A percentile compares a stretch with the other conserved stretches of the same genome.
Conservation (phyloP, 768 basidiomycete species). For the Trametes sanguinea region DNA sequence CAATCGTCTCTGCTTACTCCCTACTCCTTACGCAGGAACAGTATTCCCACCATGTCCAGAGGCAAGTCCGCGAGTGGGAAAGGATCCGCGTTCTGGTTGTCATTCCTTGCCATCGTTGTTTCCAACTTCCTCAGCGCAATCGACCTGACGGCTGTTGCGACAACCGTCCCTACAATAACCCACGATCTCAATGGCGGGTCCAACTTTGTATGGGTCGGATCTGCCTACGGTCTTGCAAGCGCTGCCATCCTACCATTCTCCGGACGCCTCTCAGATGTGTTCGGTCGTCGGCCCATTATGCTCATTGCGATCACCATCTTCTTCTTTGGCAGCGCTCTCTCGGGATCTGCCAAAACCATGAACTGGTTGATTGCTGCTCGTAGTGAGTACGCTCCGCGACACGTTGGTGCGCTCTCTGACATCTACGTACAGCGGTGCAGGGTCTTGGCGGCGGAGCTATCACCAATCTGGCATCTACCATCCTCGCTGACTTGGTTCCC, state of each 20-base stretch:
- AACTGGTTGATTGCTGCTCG: slow-evolving; percentile 41
- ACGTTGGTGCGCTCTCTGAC: too few species aligned
- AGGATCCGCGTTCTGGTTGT: slow-evolving; percentile 9
- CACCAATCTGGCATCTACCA: slow-evolving; percentile 24
- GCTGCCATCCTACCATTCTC: slow-evolving; percentile 38
- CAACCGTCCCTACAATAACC: slow-evolving; percentile 9
- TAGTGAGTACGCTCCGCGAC: neutral
- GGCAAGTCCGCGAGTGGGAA: neutral
- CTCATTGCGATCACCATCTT: slow-evolving; percentile 35
- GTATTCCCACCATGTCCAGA: neutral
- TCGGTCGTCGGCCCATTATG: slow-evolving; percentile 38
- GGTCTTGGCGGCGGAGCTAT: slow-evolving; percentile 32
- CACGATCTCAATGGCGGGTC: slow-evolving; percentile 20
- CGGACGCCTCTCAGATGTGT: slow-evolving; percentile 19
- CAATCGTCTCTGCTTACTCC: too few species aligned
- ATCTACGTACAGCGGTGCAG: slow-evolving; percentile 28
- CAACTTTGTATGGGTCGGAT: slow-evolving; percentile 30
- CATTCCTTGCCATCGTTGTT: slow-evolving; percentile 8
- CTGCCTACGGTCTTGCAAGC: slow-evolving; percentile 38
- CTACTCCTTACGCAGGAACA: too few species aligned
- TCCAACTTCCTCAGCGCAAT: slow-evolving; percentile 16
- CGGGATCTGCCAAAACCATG: slow-evolving; percentile 43
- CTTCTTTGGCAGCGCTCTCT: slow-evolving; percentile 43
- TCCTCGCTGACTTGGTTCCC: slow-evolving; percentile 29
- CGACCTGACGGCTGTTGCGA: slow-evolving; percentile 11